Evolutionary conservation across 2,329 filamentous ascomycete genomes (phyloP).

Genomic region (Hymenotorrendiella dingleyae): DNA sequence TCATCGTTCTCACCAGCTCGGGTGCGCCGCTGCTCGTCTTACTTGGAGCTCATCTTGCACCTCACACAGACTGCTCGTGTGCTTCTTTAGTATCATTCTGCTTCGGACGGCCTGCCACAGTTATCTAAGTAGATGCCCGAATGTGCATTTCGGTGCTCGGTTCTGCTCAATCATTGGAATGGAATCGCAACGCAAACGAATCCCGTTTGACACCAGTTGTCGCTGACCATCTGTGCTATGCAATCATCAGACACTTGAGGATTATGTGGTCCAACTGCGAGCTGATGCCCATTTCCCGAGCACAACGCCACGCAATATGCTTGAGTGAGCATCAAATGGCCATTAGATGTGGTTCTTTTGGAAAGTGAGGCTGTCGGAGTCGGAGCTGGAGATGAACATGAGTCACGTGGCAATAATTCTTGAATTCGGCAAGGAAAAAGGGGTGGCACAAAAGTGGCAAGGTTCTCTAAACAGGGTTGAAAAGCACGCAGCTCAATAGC

Average conservation of each 20-base stretch:
- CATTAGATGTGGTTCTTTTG: not conserved
- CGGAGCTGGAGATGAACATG: no score
- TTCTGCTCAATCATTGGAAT: no score
- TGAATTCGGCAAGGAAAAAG: no score
- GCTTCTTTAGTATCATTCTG: not conserved
- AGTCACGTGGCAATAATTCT: conserved; percentile 1
- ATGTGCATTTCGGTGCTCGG: not conserved
- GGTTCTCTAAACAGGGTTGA: no score
- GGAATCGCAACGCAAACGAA: not conserved
- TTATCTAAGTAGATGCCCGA: conserved; percentile 2
- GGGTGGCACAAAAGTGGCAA: no score
- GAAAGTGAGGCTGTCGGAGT: conserved; percentile 4
- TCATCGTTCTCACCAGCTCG: not conserved
- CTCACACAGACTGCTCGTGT: conserved; percentile 5
- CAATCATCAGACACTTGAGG: not conserved
- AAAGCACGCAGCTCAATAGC: no score
- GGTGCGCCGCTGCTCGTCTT: conserved; percentile 12
- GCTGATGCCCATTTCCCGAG: not conserved
- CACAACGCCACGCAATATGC: not conserved
- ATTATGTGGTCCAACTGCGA: not conserved
- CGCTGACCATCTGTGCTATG: not conserved
- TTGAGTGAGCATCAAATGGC: not conserved
- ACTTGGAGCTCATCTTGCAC: conserved; percentile 18
- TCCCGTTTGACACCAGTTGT: not conserved
- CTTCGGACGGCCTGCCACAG: not conserved